Evolutionary conservation across 140 eudicot species (phyloP).

Genomic region (Cichorium intybus): DNA sequence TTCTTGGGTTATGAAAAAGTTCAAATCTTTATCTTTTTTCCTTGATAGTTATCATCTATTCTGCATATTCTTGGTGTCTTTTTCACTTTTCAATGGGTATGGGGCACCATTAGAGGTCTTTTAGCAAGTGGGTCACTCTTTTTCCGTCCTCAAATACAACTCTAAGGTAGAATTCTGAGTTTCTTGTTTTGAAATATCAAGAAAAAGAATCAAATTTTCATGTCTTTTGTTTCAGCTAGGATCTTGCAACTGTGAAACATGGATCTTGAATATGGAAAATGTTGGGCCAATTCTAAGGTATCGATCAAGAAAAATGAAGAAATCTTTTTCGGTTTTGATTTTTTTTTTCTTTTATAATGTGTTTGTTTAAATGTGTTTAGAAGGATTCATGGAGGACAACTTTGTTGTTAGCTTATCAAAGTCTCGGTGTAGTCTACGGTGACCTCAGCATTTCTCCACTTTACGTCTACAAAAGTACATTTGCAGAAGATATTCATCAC

Average conservation of each 20-base stretch:
- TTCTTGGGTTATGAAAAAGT: slow-evolving; percentile 14
- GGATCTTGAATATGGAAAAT: slow-evolving; percentile 58
- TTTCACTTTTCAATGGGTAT: slow-evolving; percentile 30
- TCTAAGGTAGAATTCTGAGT: slow-evolving; percentile 25
- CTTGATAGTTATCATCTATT: slow-evolving; percentile 16
- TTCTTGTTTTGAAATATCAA: slow-evolving; percentile 10
- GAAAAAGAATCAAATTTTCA: not conserved
- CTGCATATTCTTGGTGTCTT: slow-evolving; percentile 20
- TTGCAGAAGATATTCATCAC: slow-evolving; percentile 88
- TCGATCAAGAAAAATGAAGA: not conserved
- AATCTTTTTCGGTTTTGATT: not conserved
- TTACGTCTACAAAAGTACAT: slow-evolving; percentile 84
- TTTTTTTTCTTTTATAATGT: not conserved
- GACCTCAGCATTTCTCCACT: slow-evolving; percentile 94
- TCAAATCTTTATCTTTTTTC: slow-evolving; percentile 18
- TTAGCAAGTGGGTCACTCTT: slow-evolving; percentile 38
- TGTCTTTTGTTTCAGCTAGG: slow-evolving; percentile 32
- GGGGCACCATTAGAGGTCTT: slow-evolving; percentile 37
- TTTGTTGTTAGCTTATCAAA: slow-evolving; percentile 79
- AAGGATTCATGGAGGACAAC: slow-evolving; percentile 82
- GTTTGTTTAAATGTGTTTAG: slow-evolving; percentile 29
- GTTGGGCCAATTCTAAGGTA: slow-evolving; percentile 55
- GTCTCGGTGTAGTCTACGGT: slow-evolving; percentile 92
- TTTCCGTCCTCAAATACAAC: slow-evolving; percentile 29
- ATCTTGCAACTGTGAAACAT: slow-evolving; percentile 25